A percentile compares a stretch with the other conserved stretches of the same genome.
Evolutionary conservation across 1,139 yeast genomes (phyloP).

Genomic region (Diutina sp.): DNA sequence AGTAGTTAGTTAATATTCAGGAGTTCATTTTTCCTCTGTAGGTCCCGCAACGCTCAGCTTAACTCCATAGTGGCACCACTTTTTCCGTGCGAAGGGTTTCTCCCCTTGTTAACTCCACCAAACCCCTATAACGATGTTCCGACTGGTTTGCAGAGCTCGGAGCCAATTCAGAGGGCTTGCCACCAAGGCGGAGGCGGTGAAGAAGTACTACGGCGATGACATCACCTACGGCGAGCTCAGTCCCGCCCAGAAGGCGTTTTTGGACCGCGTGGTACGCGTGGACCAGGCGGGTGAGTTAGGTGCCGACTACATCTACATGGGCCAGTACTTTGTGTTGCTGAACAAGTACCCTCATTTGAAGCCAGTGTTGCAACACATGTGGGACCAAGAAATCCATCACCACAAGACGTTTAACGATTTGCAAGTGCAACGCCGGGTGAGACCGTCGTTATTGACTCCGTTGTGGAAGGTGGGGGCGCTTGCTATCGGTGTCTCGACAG

Average conservation of each 20-base stretch:
- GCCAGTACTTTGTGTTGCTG: conserved; percentile 72
- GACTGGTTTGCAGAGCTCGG: not conserved
- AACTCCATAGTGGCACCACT: not conserved
- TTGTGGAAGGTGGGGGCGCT: conserved; percentile 88
- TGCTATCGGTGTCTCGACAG: conserved; percentile 79
- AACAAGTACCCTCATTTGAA: conserved; percentile 57
- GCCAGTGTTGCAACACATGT: conserved; percentile 80
- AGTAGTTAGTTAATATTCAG: too few species aligned
- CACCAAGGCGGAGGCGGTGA: not conserved
- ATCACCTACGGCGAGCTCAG: conserved; percentile 29
- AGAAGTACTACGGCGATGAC: not conserved
- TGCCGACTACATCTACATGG: conserved; percentile 85
- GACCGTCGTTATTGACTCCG: conserved; percentile 88
- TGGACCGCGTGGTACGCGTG: conserved; percentile 72
- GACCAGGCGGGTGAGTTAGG: conserved; percentile 99
- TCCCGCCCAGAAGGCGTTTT: conserved; percentile 53
- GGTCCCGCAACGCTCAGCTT: not conserved
- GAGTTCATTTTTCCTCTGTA: not conserved
- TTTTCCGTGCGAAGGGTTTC: not conserved
- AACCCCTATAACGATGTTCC: not conserved
- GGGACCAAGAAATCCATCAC: conserved; percentile 95
- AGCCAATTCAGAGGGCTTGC: not conserved
- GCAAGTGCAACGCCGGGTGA: conserved; percentile 66
- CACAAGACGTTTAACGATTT: conserved; percentile 71
- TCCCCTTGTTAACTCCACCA: not conserved